These are phyloP conservation scores for Tylopilus sp. DNA, from an alignment of 1,284 basidiomycete genomes.

Conservation along the genomic window DNA sequence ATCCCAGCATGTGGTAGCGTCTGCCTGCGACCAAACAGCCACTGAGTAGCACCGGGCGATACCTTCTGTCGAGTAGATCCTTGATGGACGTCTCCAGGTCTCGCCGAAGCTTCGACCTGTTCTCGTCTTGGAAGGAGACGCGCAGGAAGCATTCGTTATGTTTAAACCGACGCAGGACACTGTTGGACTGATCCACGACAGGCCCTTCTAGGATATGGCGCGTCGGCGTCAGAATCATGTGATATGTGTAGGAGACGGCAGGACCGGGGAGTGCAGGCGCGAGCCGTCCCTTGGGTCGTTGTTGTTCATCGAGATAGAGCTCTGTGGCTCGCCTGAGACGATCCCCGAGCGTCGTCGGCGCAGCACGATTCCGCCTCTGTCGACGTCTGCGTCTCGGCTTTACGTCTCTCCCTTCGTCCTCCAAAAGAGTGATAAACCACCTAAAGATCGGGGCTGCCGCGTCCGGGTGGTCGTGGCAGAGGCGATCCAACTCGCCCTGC, in stretches of 20 bases:
- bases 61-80: slow-evolving; percentile 41
- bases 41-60: slow-evolving; percentile 41
- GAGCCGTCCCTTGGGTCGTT: slow-evolving; percentile 23
- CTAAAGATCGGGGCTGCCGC: slow-evolving; percentile 32
- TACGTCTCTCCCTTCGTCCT: slow-evolving; percentile 11
- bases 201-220: slow-evolving; percentile 48
- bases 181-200: slow-evolving; percentile 55
- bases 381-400: neutral
- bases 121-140: slow-evolving; percentile 63
- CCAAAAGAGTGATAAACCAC: slow-evolving; percentile 26
- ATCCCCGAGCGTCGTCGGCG: slow-evolving; percentile 12
- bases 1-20: slow-evolving; percentile 55
- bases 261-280: slow-evolving; percentile 17
- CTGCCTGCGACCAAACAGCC: slow-evolving; percentile 55
- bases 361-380: neutral
- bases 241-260: slow-evolving; percentile 36
- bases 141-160: slow-evolving; percentile 57
- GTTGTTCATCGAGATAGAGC: slow-evolving; percentile 27
- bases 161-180: slow-evolving; percentile 50
- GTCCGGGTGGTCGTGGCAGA: slow-evolving; percentile 18
- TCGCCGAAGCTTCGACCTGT: slow-evolving; percentile 45
- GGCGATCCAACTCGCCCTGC: slow-evolving; percentile 14
- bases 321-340: slow-evolving; percentile 23
- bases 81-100: slow-evolving; percentile 46
- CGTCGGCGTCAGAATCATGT: slow-evolving; percentile 54